Percentiles rank a stretch among this genome's conserved stretches.
phyloP scores from a whole-genome alignment of 192 early-diverging fungal genomes.

The Coemansia sp. region DNA sequence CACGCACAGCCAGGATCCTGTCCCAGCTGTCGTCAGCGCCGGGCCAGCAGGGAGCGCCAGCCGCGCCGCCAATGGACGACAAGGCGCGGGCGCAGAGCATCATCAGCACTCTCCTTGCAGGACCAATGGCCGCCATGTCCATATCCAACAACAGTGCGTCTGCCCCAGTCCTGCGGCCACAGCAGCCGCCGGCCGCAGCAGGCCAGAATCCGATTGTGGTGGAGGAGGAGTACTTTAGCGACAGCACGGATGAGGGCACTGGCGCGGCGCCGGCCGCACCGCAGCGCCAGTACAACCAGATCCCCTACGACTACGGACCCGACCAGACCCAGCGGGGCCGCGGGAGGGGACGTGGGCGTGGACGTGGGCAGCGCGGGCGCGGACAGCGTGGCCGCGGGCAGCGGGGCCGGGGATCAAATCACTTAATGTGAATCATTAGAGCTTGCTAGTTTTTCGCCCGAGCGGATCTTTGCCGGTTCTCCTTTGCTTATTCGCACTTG shows the following conservation, averaged over 20 bases:
- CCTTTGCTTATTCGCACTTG: too few species aligned
- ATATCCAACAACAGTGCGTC: slow-evolving; percentile 6
- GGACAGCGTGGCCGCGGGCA: slow-evolving; percentile 1
- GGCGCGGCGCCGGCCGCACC: not conserved
- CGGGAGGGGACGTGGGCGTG: slow-evolving; percentile 1
- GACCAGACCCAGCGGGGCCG: not conserved
- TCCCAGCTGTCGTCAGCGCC: slow-evolving; percentile 17
- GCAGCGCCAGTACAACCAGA: slow-evolving; percentile 2
- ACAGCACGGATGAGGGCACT: slow-evolving; percentile 36
- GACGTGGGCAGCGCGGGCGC: slow-evolving; percentile 4
- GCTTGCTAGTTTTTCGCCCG: too few species aligned
- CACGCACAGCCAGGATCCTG: slow-evolving; percentile 24
- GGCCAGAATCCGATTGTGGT: slow-evolving; percentile 36
- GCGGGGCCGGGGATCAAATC: not conserved
- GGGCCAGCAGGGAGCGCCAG: not conserved
- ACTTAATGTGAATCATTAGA: too few species aligned
- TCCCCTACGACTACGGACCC: slow-evolving; percentile 21
- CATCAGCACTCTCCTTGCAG: slow-evolving; percentile 36
- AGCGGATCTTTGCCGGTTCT: slow-evolving; percentile 1
- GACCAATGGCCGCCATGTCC: slow-evolving; percentile 14
- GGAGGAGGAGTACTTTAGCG: slow-evolving; percentile 40
- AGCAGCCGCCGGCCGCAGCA: slow-evolving; percentile 20
- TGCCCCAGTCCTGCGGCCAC: not conserved
- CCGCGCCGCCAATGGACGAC: not conserved
- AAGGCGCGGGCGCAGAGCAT: slow-evolving; percentile 31